Base-by-base conservation (phyloP, 164 flowering plant genomes). In the Stephania cephalantha region DNA sequence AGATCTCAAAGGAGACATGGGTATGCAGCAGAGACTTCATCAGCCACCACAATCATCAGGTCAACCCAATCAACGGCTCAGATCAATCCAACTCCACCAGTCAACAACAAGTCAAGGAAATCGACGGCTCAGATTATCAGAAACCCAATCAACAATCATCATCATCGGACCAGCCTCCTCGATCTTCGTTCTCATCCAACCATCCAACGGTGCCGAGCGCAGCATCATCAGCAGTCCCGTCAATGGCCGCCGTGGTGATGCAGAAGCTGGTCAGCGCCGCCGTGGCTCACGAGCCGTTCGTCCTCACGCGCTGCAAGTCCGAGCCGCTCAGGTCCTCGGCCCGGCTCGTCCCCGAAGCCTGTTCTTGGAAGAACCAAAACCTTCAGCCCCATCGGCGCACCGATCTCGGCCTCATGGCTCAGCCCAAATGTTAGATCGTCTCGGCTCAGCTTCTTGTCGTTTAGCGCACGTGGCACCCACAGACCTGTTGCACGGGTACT, bases 1-100 rank as follows among this genome's bases (percentile, higher is more conserved):
- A 96, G 81, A 98, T 96, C 17, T 90, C 97, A n/a, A 90, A 88
- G 83, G 99, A 96, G 76, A 96, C 99, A 0, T 96, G 99, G 99
- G 95, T 96, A 3, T 87, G 94, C 81, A 87, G 87, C 22, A 84
- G 88, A 7, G 99, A 93, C 74, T 93, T 93, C 91, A 79, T 87
- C 79, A 65, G 87, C 63, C 83, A 89, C 31, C 13, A 66, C 7
- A 25, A 83, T 46, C 76, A 77, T 29, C 12, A 50, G 68, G 73
- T 69, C 76, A 63, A 69, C 29, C 17, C 29, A 8, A 73, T 58
- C 50, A 70, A 78, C 77, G 81, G 70, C 10, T 70, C 69, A 55
- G 84, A 79, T 31, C 79, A 81, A 25, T 46, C 70, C 64, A 79
- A 82, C 82, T 85, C 76, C 42, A 35, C 3, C 42, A 35, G 42